Base-by-base conservation (phyloP, 306 rosid species). In the Trifolium dubium region DNA sequence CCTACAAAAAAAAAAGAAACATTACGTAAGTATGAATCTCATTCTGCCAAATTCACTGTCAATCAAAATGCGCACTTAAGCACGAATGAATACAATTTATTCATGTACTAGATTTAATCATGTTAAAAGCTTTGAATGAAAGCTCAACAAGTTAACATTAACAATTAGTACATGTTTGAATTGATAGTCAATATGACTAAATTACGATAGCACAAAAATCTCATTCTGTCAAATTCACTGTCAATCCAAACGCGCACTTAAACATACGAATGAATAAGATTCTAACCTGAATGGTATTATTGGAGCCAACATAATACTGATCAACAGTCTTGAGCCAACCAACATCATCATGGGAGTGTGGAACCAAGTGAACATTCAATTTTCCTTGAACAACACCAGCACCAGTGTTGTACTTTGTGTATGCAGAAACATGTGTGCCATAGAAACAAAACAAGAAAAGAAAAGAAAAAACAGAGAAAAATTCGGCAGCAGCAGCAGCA, bases 241-340 rank as follows among this genome's bases (percentile, higher is more conserved):
- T 44, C 50, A 44, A 55, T 23, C 10, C 19, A 29, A 30, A 30
- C 4, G 5, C 2, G 10, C 17, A 29, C n/a, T 5, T 58, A 28
- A 28, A 2, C 40, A n/a, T n/a, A 14, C 6, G 5, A 12, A 12
- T 30, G 18, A 14, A 2, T 1, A 18, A 12, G 1, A 40, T 13
- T 53, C 5, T 4, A 30, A 91, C 97, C 98, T 91, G 97, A 76
- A 93, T 88, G 34, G 67, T 75, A 51, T 89, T 93, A 17, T 91
- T 91, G 43, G 96, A 83, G 28, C 98, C 98, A 79, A 93, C 90
- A 69, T 83, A 93, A 82, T 91, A 93, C 79, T 93, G 98, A 77
- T 93, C 97, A 65, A 91, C 4, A 0, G 96, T 93, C 74, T 93
- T 91, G 49, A 93, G 68, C 98, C 98, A 93, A 10, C 98, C 98